Conservation (phyloP, 2,329 filamentous ascomycete genomes). For the Fusarium coicis region DNA sequence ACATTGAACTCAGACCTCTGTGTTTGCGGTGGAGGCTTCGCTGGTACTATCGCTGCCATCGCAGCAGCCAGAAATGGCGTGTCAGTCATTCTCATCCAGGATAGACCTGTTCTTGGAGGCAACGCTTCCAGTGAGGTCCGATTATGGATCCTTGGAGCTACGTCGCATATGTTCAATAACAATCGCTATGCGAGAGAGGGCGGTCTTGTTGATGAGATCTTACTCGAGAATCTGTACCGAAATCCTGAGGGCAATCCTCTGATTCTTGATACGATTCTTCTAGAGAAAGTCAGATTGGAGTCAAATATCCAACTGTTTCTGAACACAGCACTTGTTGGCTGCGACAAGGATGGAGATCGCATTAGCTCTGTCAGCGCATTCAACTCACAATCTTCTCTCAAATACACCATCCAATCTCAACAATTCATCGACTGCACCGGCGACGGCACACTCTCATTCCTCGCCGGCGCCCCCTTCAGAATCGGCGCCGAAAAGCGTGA, state of each 20-base stretch:
- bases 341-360: not conserved
- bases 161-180: constrained; percentile 19
- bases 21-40: constrained; percentile 13
- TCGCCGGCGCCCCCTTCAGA: constrained; percentile 10
- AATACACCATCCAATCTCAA: constrained; percentile 1
- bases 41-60: constrained; percentile 6
- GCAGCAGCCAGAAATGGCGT: constrained; percentile 14
- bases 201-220: constrained; percentile 17
- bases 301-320: not conserved
- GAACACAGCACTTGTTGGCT: not conserved
- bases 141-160: constrained; percentile 16
- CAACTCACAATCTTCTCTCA: constrained; percentile 5
- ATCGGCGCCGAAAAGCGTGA: constrained; percentile 19
- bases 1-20: not conserved
- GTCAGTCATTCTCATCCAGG: constrained; percentile 8
- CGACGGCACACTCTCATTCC: constrained; percentile 15
- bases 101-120: constrained; percentile 10
- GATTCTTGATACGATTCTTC: constrained; percentile 7
- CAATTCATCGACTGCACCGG: constrained; percentile 22
- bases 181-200: constrained; percentile 22
- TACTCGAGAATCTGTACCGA: constrained; percentile 7
- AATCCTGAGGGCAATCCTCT: constrained; percentile 12
- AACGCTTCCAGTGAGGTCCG: constrained; percentile 21
- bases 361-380: constrained; percentile 8
- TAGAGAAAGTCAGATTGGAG: constrained; percentile 10